Conservation (phyloP, 2,329 filamentous ascomycete genomes). For the Diplodia scrobiculata region DNA sequence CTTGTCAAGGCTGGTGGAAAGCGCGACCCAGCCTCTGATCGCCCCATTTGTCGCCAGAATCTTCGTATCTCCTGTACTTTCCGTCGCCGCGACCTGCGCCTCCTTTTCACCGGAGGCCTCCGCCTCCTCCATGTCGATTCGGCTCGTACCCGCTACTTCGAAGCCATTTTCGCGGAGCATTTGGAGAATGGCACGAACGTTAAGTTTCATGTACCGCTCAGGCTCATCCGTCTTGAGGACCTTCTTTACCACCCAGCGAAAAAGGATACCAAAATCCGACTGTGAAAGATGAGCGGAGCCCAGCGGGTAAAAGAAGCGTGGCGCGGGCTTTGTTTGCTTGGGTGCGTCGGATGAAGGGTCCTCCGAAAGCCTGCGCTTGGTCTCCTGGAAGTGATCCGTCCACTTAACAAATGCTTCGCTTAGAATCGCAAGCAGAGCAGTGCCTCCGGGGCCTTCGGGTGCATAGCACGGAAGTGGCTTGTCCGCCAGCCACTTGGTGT, state of each 20-base stretch:
- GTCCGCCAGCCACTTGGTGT: conserved; percentile 66
- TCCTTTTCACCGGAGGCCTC: conserved; percentile 31
- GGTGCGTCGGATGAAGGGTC: conserved; percentile 52
- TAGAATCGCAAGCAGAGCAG: conserved; percentile 68
- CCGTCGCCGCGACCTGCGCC: conserved; percentile 20
- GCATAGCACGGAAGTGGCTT: conserved; percentile 71
- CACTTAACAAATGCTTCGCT: conserved; percentile 79
- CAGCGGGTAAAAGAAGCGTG: conserved; percentile 73
- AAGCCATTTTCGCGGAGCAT: conserved; percentile 55
- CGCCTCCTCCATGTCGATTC: conserved; percentile 45
- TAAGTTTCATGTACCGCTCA: conserved; percentile 77
- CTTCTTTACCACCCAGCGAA: conserved; percentile 64
- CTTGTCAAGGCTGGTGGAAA: conserved; percentile 33
- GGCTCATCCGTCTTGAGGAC: conserved; percentile 64
- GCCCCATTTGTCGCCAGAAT: conserved; percentile 39
- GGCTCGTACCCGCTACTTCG: conserved; percentile 48
- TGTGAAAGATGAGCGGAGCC: conserved; percentile 79
- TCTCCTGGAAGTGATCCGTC: conserved; percentile 69
- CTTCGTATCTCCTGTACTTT: conserved; percentile 36
- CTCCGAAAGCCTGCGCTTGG: conserved; percentile 65
- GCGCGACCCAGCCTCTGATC: conserved; percentile 43
- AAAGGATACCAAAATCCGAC: conserved; percentile 80
- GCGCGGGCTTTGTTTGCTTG: conserved; percentile 46
- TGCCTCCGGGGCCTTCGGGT: conserved; percentile 53
- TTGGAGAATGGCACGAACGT: conserved; percentile 80